These are phyloP conservation scores for Mercurialis annua DNA, from an alignment of 345 rosid species.

Conservation along the genomic window DNA sequence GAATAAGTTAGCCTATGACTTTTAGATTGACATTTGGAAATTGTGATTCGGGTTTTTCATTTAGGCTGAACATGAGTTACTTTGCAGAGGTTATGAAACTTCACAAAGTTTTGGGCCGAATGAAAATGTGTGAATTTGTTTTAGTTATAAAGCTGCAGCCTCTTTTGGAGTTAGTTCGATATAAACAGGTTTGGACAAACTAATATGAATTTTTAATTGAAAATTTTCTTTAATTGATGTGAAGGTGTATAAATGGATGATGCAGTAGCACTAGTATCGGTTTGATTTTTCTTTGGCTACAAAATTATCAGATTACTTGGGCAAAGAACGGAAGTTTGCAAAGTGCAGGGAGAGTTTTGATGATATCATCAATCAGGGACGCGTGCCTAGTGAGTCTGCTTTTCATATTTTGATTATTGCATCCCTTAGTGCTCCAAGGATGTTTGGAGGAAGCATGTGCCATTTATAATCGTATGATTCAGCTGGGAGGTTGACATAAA, in stretches of 20 bases:
- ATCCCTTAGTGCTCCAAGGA: slow-evolving; percentile 70
- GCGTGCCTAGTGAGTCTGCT: slow-evolving; percentile 83
- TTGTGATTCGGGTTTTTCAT: not conserved
- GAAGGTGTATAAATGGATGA: slow-evolving; percentile 95
- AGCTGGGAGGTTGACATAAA: slow-evolving; percentile 77
- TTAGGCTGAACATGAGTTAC: not conserved
- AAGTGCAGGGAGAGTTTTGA: too few relatives aligned
- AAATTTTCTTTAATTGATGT: slow-evolving; percentile 6
- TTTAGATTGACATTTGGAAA: not conserved
- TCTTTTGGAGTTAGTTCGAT: not conserved
- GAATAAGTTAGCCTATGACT: not conserved
- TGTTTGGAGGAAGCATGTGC: too few relatives aligned
- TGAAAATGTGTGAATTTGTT: not conserved
- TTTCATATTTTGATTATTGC: slow-evolving; percentile 78
- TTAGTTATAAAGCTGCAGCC: not conserved
- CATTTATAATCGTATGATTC: slow-evolving; percentile 89
- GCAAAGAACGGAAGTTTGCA: too few relatives aligned
- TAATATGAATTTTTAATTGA: not conserved
- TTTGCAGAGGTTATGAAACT: not conserved
- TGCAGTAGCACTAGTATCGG: slow-evolving; percentile 70
- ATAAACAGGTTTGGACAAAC: not conserved
- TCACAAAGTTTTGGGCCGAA: not conserved
- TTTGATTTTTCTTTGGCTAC: slow-evolving; percentile 90
- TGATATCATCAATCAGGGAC: too few relatives aligned
- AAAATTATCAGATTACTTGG: slow-evolving; percentile 79